These are phyloP conservation scores for Phyllosticta ampelicida DNA, from an alignment of 2,329 filamentous ascomycete species.

Conservation along the genomic window DNA sequence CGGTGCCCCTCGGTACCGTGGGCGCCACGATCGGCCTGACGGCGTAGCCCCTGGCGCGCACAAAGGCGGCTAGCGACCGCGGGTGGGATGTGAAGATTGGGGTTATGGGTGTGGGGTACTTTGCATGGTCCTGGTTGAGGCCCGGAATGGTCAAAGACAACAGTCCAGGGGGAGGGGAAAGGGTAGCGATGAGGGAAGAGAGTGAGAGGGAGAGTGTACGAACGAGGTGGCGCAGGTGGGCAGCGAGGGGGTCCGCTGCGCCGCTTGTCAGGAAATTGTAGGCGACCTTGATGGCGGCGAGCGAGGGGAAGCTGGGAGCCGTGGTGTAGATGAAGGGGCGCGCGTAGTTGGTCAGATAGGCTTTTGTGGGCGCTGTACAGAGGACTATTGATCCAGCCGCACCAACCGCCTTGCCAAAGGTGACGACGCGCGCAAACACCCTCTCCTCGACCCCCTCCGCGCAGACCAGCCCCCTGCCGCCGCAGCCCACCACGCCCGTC, in stretches of 20 bases:
- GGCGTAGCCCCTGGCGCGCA: conserved; percentile 23
- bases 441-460: conserved; percentile 44
- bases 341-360: conserved; percentile 29
- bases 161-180: not conserved
- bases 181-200: conserved; percentile 14
- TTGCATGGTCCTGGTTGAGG: not conserved
- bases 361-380: conserved; percentile 19
- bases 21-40: conserved; percentile 30
- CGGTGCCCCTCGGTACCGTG: conserved; percentile 30
- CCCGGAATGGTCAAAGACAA: not conserved
- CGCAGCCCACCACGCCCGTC: conserved; percentile 47
- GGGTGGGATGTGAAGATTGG: conserved; percentile 22
- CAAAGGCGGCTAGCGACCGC: conserved; percentile 18
- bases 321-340: conserved; percentile 34
- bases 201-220: conserved; percentile 17
- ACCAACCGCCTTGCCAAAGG: conserved; percentile 57
- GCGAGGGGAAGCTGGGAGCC: conserved; percentile 30
- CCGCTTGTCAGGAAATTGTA: conserved; percentile 20
- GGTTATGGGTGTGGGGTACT: conserved; percentile 21
- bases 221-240: conserved; percentile 16
- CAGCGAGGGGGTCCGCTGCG: conserved; percentile 14
- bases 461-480: conserved; percentile 49
- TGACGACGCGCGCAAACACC: conserved; percentile 50
- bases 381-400: conserved; percentile 46
- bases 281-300: conserved; percentile 30